Conservation (phyloP, 2,329 filamentous ascomycete species). For the Ambrosiella cleistominuta region DNA sequence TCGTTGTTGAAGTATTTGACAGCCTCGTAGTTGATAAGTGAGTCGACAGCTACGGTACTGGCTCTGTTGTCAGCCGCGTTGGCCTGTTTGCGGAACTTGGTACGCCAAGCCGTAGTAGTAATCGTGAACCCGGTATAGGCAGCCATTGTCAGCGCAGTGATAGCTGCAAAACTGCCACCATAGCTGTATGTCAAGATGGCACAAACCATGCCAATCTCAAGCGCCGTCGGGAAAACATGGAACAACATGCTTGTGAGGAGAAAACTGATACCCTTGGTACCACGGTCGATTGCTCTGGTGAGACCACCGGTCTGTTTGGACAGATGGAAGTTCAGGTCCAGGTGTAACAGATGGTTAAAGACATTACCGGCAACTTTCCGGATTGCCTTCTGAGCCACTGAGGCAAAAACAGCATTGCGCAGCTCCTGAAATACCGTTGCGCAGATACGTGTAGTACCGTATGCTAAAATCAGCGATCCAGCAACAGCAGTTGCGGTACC, state of each 20-base stretch:
- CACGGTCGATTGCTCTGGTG: slow-evolving; percentile 84
- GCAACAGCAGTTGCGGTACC: slow-evolving; percentile 79
- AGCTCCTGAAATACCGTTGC: slow-evolving; percentile 84
- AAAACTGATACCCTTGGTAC: slow-evolving; percentile 97
- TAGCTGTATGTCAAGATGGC: slow-evolving; percentile 95
- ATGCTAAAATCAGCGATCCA: slow-evolving; percentile 83
- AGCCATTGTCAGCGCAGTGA: slow-evolving; percentile 80
- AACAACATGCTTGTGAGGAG: slow-evolving; percentile 96
- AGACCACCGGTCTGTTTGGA: slow-evolving; percentile 87
- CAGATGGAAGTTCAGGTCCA: slow-evolving; percentile 89
- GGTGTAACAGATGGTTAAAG: slow-evolving; percentile 70
- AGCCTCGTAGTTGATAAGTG: slow-evolving; percentile 94
- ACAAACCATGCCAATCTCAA: slow-evolving; percentile 92
- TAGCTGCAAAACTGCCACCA: slow-evolving; percentile 74
- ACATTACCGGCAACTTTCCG: slow-evolving; percentile 79
- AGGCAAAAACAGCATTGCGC: slow-evolving; percentile 90
- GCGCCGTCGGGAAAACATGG: slow-evolving; percentile 78
- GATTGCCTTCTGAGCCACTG: slow-evolving; percentile 92
- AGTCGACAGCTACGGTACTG: slow-evolving; percentile 89
- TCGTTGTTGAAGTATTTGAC: slow-evolving; percentile 99
- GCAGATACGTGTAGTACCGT: slow-evolving; percentile 75
- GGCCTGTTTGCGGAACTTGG: slow-evolving; percentile 84
- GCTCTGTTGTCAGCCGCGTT: slow-evolving; percentile 94
- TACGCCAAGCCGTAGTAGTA: slow-evolving; percentile 88
- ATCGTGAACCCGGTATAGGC: slow-evolving; percentile 96